Base-by-base conservation (phyloP, 148 eudicot species). In the Cornus florida region DNA sequence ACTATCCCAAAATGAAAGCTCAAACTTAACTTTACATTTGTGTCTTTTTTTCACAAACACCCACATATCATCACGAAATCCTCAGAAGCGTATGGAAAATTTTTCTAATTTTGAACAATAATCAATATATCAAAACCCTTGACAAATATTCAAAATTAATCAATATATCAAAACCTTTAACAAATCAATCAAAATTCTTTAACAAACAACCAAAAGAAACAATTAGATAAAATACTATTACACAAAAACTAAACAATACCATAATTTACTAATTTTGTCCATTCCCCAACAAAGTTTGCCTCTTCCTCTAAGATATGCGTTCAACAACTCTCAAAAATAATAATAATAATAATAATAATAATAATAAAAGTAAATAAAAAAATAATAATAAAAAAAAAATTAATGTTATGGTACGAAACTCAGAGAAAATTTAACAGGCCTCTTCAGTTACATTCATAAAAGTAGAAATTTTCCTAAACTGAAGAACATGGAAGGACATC, bases 51-150 rank as follows among this genome's bases (percentile, higher is more conserved):
- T 12, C 14, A 62, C 22, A 35, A 64, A 41, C n/a, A 0, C 14
- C 10, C 66, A 62, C 12, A 19, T 10, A 67, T 76, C 72, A 66
- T 43, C 72, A 67, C 59, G 72, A 11, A 76, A 67, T 48, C 46
- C 14, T 1, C 11, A 75, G 70, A 53, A 0, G 28, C 28, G 1
- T 28, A 28, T 28, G 28, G 0, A 0, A 28, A 28, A 28, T 0
- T 28, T 28, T 28, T 28, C 28, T 28, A 28, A 28, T 28, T 28
- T 28, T 28, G 28, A 28, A 28, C 28, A 28, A 28, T 28, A 28
- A 28, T 28, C 28, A 28, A 28, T 28, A 28, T 28, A 28, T 28
- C 28, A 28, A 28, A 28, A 28, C 28, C 28, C 28, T 28, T 28
- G 28, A 28, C 1, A 28, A 28, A 28, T 28, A 28, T 28, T 28